Base-by-base conservation (phyloP, 805 yeast species). In the Yarrowia sp. region DNA sequence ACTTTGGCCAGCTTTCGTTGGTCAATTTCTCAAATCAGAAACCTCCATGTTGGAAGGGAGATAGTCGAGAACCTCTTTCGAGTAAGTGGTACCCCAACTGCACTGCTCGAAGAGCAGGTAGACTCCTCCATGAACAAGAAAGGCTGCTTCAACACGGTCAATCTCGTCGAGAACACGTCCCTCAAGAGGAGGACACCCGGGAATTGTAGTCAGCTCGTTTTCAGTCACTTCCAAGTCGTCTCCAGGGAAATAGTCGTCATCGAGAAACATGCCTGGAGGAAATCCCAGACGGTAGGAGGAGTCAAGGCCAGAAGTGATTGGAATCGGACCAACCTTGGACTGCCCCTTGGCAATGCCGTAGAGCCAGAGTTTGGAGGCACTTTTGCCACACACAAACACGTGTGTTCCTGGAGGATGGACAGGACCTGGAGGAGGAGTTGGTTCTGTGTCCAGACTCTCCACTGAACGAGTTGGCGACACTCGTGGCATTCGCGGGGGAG, bases 241-340 rank as follows among this genome's bases (percentile, higher is more conserved):
- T 1, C 17, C 43, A 2, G 58, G 58, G 14, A 52, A 52, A 3
- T 52, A 12, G 58, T 52, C 58, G 14, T 38, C 58, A 8, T 52
- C 58, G 2, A 52, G 58, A 19, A 38, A 52, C 58, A 52, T 52
- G 30, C 58, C 58, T 1, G 58, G 58, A 2, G 58, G 58, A 9
- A 52, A 52, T 1, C 17, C 17, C 34, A 52, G 58, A 6, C 58
- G 33, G 58, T 52, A 52, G 9, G 33, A 12, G 13, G 8, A 13
- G 13, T 43, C 58, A 20, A 19, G 14, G 14, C 58, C 58, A 8
- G 14, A 38, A 2, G 9, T 36, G 17, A 52, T 38, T 15, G 58
- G 43, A 13, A 52, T 36, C 12, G 58, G 58, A 0, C 58, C 58
- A 20, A 52, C 38, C 14, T 52, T 52, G 13, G 58, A 3, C 8